Percentiles rank a stretch among this genome's conserved stretches.
These are phyloP conservation scores for Elongisporangium anandrum DNA, from an alignment of 352 stramenopile species.

Conservation along the genomic window DNA sequence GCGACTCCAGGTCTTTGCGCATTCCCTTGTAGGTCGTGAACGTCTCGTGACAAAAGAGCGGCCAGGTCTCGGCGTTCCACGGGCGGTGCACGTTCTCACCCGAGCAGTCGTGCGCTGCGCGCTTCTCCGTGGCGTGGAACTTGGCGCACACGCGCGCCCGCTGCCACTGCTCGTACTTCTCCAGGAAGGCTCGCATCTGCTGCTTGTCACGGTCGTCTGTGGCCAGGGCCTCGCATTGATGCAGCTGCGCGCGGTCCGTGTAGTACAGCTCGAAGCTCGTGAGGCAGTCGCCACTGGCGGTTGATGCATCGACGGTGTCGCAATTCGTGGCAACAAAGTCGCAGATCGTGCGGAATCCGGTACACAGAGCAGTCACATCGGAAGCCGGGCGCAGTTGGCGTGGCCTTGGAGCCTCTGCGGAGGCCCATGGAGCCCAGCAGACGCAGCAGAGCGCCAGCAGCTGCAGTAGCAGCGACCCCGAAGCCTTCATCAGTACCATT, in stretches of 20 bases:
- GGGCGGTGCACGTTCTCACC: constrained; percentile 29
- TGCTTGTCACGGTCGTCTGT: constrained; percentile 7
- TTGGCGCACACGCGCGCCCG: constrained; percentile 32
- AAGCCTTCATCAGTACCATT: too few relatives aligned
- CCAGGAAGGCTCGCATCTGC: constrained; percentile 26
- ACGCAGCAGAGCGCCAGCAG: neutral
- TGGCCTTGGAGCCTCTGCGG: neutral
- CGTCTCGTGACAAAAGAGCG: constrained; percentile 53
- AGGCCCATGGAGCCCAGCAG: neutral
- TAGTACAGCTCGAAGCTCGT: constrained; percentile 54
- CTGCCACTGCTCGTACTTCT: constrained; percentile 46
- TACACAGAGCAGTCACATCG: constrained; percentile 16
- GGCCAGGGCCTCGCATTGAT: constrained; percentile 23
- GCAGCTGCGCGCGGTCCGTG: constrained; percentile 29
- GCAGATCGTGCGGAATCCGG: constrained; percentile 35
- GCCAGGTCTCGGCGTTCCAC: constrained; percentile 41
- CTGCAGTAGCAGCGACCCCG: too few relatives aligned
- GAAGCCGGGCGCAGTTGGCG: neutral
- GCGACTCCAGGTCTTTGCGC: constrained; percentile 35
- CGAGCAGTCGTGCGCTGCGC: constrained; percentile 38
- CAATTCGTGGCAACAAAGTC: constrained; percentile 36
- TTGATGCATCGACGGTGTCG: constrained; percentile 4
- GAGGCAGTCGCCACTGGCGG: constrained; percentile 21
- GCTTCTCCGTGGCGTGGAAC: constrained; percentile 48
- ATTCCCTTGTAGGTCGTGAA: constrained; percentile 46